A percentile compares a stretch with the other conserved stretches of the same genome.
Conservation (phyloP, 2,329 filamentous ascomycete species). For the Trichoderma sp. region DNA sequence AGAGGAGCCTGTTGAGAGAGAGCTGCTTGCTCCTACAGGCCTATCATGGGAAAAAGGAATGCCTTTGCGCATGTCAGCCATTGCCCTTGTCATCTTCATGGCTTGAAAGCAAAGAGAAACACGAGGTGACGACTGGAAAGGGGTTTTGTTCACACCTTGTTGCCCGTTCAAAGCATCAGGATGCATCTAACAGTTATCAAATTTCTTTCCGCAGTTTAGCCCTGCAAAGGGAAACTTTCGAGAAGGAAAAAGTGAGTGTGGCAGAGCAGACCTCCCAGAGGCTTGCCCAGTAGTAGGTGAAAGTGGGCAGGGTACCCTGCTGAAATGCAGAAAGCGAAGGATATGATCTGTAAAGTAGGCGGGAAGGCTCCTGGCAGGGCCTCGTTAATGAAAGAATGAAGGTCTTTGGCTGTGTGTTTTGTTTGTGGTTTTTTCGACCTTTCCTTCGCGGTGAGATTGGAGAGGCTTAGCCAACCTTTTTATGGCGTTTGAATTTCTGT, state of each 20-base stretch:
- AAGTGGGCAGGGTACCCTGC: not conserved
- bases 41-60: slow-evolving; percentile 6
- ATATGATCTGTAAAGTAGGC: not conserved
- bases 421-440: not conserved
- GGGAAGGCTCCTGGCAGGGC: not conserved
- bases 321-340: not conserved
- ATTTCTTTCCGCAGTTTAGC: not conserved
- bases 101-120: not conserved
- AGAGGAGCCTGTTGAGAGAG: not conserved
- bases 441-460: slow-evolving; percentile 1
- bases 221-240: not conserved
- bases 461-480: slow-evolving; percentile 10
- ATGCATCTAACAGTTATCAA: not conserved
- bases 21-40: not conserved
- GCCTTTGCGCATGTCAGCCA: not conserved
- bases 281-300: not conserved
- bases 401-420: not conserved
- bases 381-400: not conserved
- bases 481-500: slow-evolving; percentile 20
- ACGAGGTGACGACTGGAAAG: not conserved
- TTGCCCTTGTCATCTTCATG: not conserved
- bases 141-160: not conserved
- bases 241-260: not conserved
- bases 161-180: not conserved
- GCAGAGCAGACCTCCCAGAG: not conserved